These are phyloP conservation scores for Colletotrichum lini DNA, from an alignment of 2,329 filamentous ascomycete genomes.

Conservation along the genomic window DNA sequence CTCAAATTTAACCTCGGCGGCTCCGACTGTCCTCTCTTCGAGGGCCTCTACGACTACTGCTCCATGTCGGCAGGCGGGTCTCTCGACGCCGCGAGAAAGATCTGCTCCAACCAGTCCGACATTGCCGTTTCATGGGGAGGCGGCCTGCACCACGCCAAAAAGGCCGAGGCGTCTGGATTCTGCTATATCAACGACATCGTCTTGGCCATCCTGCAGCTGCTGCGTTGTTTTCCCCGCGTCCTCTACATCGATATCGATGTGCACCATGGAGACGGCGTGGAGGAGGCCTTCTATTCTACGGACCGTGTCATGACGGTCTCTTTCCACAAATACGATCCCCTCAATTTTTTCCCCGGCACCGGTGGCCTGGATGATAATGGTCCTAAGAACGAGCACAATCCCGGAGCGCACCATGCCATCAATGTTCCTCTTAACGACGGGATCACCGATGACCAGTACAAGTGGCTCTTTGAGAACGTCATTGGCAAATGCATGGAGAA, in stretches of 20 bases:
- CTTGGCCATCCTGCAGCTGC: constrained; percentile 88
- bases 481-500: constrained; percentile 83
- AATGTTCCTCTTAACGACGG: constrained; percentile 93
- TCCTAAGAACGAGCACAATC: constrained; percentile 84
- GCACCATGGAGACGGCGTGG: constrained; percentile 91
- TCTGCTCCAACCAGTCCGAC: constrained; percentile 88
- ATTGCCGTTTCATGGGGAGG: constrained; percentile 99
- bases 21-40: constrained; percentile 96
- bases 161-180: constrained; percentile 92
- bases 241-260: constrained; percentile 97
- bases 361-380: constrained; percentile 90
- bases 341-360: constrained; percentile 89
- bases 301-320: constrained; percentile 93
- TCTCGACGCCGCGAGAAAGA: constrained; percentile 90
- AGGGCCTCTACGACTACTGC: constrained; percentile 95
- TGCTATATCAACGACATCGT: constrained; percentile 99
- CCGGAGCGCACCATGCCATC: constrained; percentile 89
- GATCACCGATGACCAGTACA: constrained; percentile 92
- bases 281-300: constrained; percentile 91
- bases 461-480: constrained; percentile 85
- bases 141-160: constrained; percentile 96
- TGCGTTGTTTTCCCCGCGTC: constrained; percentile 86
- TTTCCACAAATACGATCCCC: constrained; percentile 95
- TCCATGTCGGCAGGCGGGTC: constrained; percentile 93
- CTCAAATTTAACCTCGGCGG: constrained; percentile 88